phyloP scores from a whole-genome alignment of 2,329 filamentous ascomycete genomes.

The Eutypella sp. region DNA sequence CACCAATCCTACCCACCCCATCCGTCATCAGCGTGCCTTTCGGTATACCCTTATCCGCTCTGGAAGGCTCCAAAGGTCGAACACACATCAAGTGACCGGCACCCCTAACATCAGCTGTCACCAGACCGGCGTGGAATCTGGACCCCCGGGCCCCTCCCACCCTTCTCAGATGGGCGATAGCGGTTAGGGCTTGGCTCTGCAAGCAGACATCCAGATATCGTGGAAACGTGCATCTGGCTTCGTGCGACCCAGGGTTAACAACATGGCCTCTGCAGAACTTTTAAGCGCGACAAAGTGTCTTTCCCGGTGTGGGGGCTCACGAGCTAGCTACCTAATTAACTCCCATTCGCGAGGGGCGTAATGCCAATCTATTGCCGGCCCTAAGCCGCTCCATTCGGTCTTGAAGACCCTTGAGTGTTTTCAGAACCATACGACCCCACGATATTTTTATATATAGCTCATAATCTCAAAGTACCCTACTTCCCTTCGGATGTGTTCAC shows the following conservation, averaged over 20 bases:
- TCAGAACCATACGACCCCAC: conserved; percentile 7
- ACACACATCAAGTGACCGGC: neutral
- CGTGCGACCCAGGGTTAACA: conserved; percentile 10
- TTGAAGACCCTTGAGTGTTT: conserved; percentile 1
- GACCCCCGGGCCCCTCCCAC: neutral
- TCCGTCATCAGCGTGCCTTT: neutral
- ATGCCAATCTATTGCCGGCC: conserved; percentile 1
- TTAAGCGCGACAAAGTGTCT: conserved; percentile 13
- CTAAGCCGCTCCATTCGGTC: conserved; percentile 8
- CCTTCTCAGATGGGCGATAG: neutral
- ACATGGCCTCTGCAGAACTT: conserved; percentile 2
- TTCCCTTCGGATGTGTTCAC: conserved; percentile 11
- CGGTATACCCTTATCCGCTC: neutral
- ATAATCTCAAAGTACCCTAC: conserved; percentile 10
- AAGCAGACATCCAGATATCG: conserved; percentile 6
- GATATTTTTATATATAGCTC: neutral
- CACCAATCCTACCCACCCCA: neutral
- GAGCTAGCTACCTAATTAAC: conserved; percentile 5
- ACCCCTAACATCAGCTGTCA: neutral
- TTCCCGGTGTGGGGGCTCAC: conserved; percentile 14
- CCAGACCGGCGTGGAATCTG: neutral
- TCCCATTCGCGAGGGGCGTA: conserved; percentile 8
- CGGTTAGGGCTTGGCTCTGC: conserved; percentile 7
- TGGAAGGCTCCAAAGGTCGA: neutral
- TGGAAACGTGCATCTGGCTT: conserved; percentile 11